phyloP scores from a whole-genome alignment of 148 eudicot species.

The Rhododendron simsii region DNA sequence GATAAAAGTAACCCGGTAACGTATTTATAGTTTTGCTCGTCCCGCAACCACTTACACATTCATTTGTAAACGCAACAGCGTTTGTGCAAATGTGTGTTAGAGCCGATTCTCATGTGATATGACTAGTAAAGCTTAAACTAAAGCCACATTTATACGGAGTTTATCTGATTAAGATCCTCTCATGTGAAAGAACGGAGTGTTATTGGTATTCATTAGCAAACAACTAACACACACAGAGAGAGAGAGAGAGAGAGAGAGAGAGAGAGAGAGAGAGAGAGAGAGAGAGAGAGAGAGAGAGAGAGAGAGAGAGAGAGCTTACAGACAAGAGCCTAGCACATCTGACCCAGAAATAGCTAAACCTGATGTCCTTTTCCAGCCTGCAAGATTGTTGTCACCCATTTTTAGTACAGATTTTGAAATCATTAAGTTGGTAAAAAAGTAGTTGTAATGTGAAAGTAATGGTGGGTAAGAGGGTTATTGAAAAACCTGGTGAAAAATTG shows the following conservation, averaged over 20 bases:
- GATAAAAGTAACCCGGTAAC: neutral
- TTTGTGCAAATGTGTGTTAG: neutral
- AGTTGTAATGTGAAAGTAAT: neutral
- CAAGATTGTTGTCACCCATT: conserved; percentile 3
- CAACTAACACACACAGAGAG: too few relatives aligned
- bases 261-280: too few relatives aligned
- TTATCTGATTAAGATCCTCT: too few relatives aligned
- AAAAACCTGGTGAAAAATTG: conserved; percentile 73
- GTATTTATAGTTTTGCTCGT: too few relatives aligned
- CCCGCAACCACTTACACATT: too few relatives aligned
- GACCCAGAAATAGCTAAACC: conserved; percentile 85
- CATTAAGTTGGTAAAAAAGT: neutral
- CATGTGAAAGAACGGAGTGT: too few relatives aligned
- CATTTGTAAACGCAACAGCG: too few relatives aligned
- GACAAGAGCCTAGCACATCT: conserved; percentile 72
- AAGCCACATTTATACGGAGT: neutral
- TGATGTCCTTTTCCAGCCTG: conserved; percentile 93
- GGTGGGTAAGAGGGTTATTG: neutral
- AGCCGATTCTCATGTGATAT: neutral
- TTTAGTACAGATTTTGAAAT: neutral
- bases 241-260: too few relatives aligned
- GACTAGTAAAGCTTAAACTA: neutral
- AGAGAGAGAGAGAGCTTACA: conserved; percentile 36
- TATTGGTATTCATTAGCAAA: too few relatives aligned
- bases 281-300: too few relatives aligned